These are phyloP conservation scores for Torrubiellomyces zombiae DNA, from an alignment of 2,329 filamentous ascomycete species.

Conservation along the genomic window DNA sequence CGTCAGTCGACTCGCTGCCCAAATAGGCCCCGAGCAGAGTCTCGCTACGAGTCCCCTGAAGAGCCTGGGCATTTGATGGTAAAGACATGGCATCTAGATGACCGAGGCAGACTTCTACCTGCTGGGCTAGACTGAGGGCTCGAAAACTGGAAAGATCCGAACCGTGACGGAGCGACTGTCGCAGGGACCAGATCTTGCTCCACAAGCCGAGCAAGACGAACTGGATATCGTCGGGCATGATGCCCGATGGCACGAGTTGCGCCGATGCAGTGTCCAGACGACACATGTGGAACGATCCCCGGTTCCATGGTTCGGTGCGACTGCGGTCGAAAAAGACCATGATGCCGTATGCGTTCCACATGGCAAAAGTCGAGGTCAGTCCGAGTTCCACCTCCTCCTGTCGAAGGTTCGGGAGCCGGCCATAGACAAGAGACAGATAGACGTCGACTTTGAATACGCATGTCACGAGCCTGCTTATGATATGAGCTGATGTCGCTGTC, in stretches of 20 bases:
- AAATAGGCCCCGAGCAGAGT: constrained; percentile 12
- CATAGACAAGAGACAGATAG: constrained; percentile 16
- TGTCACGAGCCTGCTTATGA: constrained; percentile 13
- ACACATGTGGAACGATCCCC: constrained; percentile 13
- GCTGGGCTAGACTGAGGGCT: constrained; percentile 3
- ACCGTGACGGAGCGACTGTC: constrained; percentile 10
- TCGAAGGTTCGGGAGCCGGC: constrained; percentile 15
- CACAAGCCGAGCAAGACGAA: constrained; percentile 14
- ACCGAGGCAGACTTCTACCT: constrained; percentile 6
- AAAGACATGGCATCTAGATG: constrained; percentile 7
- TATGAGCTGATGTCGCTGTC: constrained; percentile 1
- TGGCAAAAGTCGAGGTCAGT: constrained; percentile 15
- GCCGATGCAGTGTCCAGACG: constrained; percentile 13
- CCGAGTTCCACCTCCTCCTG: constrained; percentile 20
- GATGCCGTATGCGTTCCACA: constrained; percentile 21
- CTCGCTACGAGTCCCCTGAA: constrained; percentile 6
- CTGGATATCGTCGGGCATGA: constrained; percentile 18
- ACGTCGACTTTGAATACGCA: constrained; percentile 21
- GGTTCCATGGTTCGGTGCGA: constrained; percentile 14
- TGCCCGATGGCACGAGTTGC: constrained; percentile 10
- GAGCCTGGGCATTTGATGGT: constrained; percentile 5
- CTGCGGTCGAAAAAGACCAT: constrained; percentile 18
- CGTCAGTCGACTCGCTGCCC: constrained; percentile 11
- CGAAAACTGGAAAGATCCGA: constrained; percentile 3
- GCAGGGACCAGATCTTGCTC: constrained; percentile 15